These are phyloP conservation scores for Metschnikowia peoriensis DNA, from an alignment of 805 yeast species.

Conservation along the genomic window DNA sequence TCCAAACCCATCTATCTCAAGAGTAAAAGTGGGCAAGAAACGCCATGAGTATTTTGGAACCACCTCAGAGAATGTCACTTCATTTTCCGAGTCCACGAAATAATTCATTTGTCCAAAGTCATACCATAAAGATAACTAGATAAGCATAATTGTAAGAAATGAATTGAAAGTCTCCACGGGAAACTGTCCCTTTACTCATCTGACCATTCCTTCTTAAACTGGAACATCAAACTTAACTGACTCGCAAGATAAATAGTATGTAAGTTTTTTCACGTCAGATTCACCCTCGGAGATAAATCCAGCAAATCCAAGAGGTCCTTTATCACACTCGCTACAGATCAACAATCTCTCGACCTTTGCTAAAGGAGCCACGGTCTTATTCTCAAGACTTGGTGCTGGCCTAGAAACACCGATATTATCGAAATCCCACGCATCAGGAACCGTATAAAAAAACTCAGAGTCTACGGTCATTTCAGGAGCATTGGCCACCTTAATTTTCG, in stretches of 20 bases:
- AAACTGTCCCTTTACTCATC: no score
- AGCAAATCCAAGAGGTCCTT: slow-evolving; percentile 75
- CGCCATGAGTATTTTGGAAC: no score
- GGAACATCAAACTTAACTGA: slow-evolving; percentile 42
- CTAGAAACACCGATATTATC: slow-evolving; percentile 76
- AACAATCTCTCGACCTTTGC: slow-evolving; percentile 50
- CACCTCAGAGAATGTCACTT: no score
- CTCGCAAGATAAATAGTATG: slow-evolving; percentile 44
- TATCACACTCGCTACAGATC: slow-evolving; percentile 74
- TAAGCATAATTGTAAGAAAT: no score
- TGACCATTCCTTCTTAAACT: neutral
- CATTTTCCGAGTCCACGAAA: no score
- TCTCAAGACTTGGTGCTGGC: slow-evolving; percentile 26
- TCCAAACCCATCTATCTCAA: no score
- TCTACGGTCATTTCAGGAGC: slow-evolving; percentile 31
- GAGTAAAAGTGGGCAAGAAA: no score
- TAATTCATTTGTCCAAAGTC: no score
- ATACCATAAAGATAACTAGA: no score
- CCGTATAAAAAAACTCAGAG: slow-evolving; percentile 33
- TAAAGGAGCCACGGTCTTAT: slow-evolving; percentile 17
- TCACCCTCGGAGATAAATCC: slow-evolving; percentile 31
- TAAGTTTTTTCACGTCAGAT: slow-evolving; percentile 37
- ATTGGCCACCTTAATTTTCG: slow-evolving; percentile 16
- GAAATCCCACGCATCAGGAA: slow-evolving; percentile 71
- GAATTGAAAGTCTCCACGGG: no score